phyloP scores from a whole-genome alignment of 2,329 filamentous ascomycete genomes.

The Aspergillus luchuensis region DNA sequence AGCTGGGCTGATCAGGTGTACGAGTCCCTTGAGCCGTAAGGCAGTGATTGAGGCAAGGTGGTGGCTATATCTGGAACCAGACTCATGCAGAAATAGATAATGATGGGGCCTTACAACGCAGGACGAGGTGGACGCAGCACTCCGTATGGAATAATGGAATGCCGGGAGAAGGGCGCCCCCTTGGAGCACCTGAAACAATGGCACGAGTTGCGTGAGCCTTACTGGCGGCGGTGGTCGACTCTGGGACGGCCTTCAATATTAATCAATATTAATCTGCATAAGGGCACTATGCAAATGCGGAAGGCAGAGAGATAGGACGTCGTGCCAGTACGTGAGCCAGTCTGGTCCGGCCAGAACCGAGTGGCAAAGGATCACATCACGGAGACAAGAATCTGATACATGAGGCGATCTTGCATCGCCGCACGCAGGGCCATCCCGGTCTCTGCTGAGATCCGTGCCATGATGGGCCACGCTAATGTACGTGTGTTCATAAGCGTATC shows the following conservation, averaged over 20 bases:
- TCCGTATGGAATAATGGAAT: constrained; percentile 3
- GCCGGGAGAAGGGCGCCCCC: neutral
- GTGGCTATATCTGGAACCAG: neutral
- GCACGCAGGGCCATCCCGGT: constrained; percentile 9
- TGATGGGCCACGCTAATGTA: constrained; percentile 8
- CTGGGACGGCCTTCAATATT: neutral
- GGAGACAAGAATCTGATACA: constrained; percentile 9
- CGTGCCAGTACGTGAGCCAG: neutral
- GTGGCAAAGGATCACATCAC: neutral
- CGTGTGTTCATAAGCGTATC: neutral
- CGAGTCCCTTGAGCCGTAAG: neutral
- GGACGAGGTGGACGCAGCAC: neutral
- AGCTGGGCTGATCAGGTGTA: neutral
- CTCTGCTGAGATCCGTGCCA: constrained; percentile 6
- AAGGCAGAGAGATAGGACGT: neutral
- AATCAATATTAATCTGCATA: neutral
- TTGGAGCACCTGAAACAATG: constrained; percentile 4
- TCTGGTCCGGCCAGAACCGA: constrained; percentile 1
- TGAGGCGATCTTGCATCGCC: constrained; percentile 11
- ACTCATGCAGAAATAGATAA: neutral
- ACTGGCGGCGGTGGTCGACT: neutral
- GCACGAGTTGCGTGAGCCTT: constrained; percentile 8
- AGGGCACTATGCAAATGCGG: neutral
- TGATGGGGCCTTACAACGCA: neutral
- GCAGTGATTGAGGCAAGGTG: neutral